Conservation (phyloP, 78 protist genomes). For the Monocercomonoides exilis region DNA sequence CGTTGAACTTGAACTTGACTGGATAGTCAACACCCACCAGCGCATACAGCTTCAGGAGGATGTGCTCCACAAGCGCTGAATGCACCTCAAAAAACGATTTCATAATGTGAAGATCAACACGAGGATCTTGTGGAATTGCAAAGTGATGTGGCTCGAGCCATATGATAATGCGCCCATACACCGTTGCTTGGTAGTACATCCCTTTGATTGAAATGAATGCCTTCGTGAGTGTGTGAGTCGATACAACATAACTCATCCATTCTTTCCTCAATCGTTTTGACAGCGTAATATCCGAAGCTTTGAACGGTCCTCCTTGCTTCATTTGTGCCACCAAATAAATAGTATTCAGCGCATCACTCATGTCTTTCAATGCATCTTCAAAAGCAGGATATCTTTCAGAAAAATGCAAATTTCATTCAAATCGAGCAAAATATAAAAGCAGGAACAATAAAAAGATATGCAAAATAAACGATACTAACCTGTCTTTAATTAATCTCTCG, state of each 20-base stretch:
- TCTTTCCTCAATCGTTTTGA: not conserved
- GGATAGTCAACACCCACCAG: not conserved
- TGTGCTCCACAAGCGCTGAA: not conserved
- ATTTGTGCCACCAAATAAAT: slow-evolving; percentile 16
- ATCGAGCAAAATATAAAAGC: not conserved
- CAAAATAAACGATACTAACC: not conserved
- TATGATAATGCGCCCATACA: not conserved
- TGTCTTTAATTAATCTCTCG: not conserved
- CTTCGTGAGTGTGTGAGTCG: not conserved
- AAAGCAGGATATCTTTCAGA: slow-evolving; percentile 31
- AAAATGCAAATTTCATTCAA: too few relatives aligned
- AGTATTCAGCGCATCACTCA: slow-evolving; percentile 25
- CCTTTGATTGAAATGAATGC: slow-evolving; percentile 30
- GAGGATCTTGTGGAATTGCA: not conserved
- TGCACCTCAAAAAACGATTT: slow-evolving; percentile 17
- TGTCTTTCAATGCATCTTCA: not conserved
- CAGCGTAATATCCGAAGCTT: not conserved
- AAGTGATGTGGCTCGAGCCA: slow-evolving; percentile 23
- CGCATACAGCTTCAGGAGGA: slow-evolving; percentile 12
- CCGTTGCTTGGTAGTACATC: slow-evolving; percentile 1
- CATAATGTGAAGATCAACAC: slow-evolving; percentile 28
- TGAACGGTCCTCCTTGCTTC: not conserved
- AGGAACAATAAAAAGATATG: not conserved
- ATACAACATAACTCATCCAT: slow-evolving; percentile 1
- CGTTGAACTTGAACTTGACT: too few relatives aligned